These are phyloP conservation scores for Rhamnella rubrinervis DNA, from an alignment of 331 rosid species.

Conservation along the genomic window DNA sequence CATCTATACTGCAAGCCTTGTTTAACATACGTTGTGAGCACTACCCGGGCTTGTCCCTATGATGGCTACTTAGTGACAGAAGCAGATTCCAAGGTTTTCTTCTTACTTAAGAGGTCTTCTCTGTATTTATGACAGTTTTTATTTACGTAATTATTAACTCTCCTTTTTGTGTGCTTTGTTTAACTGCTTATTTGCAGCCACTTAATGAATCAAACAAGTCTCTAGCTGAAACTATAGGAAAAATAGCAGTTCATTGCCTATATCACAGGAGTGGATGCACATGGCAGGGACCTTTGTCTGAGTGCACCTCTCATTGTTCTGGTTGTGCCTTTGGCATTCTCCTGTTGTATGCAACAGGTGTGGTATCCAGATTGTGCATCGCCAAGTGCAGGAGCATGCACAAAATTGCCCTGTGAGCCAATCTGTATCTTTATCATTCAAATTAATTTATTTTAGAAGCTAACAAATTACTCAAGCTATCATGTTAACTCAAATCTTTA, in stretches of 20 bases:
- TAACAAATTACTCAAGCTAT: not conserved
- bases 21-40: conserved; percentile 70
- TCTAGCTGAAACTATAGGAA: conserved; percentile 88
- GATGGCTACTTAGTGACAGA: conserved; percentile 95
- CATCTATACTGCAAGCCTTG: conserved; percentile 97
- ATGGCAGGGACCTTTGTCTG: conserved; percentile 91
- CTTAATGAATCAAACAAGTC: conserved; percentile 71
- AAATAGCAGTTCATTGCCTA: conserved; percentile 82
- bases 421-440: not conserved
- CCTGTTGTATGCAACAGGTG: conserved; percentile 96
- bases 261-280: conserved; percentile 94
- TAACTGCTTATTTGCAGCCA: conserved; percentile 55
- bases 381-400: conserved; percentile 96
- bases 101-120: not conserved
- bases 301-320: conserved; percentile 78
- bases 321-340: conserved; percentile 88
- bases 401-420: conserved; percentile 78
- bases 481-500: conserved; percentile 24
- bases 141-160: not conserved
- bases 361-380: conserved; percentile 82
- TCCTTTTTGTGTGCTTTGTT: not conserved
- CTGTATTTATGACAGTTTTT: not conserved
- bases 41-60: conserved; percentile 92
- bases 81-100: conserved; percentile 87
- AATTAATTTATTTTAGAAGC: not conserved